These are phyloP conservation scores for Xylariaceae sp. DNA, from an alignment of 2,329 filamentous ascomycete genomes.

Conservation along the genomic window DNA sequence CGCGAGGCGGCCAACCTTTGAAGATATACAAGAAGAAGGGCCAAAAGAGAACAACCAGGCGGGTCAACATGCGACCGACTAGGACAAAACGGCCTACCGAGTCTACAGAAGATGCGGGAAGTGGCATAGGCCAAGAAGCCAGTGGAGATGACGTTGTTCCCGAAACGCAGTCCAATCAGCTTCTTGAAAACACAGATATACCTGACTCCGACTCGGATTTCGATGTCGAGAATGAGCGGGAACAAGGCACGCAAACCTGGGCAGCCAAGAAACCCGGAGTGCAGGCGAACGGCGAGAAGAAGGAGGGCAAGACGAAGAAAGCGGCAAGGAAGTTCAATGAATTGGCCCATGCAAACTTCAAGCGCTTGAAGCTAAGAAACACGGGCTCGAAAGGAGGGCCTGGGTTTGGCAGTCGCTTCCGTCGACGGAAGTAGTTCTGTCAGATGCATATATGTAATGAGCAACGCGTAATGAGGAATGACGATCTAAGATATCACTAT, in stretches of 20 bases:
- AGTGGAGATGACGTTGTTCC: slow-evolving; percentile 37
- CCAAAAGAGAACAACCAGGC: slow-evolving; percentile 71
- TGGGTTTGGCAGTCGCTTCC: slow-evolving; percentile 54
- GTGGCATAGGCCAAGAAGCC: slow-evolving; percentile 33
- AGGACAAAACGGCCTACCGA: slow-evolving; percentile 44
- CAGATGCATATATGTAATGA: slow-evolving; percentile 7
- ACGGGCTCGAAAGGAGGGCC: slow-evolving; percentile 59
- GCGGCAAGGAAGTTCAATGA: slow-evolving; percentile 59
- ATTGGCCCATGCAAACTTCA: slow-evolving; percentile 63
- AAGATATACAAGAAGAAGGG: slow-evolving; percentile 78
- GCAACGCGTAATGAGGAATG: slow-evolving; percentile 8
- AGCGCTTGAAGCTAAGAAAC: slow-evolving; percentile 60
- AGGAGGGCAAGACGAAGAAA: slow-evolving; percentile 47
- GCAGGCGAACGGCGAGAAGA: slow-evolving; percentile 27
- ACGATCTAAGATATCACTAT: too few relatives aligned
- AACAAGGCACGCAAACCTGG: slow-evolving; percentile 32
- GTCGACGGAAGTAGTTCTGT: slow-evolving; percentile 40
- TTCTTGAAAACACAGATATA: slow-evolving; percentile 29
- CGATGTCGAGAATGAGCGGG: slow-evolving; percentile 34
- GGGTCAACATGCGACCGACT: slow-evolving; percentile 59
- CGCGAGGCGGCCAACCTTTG: slow-evolving; percentile 55
- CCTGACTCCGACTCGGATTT: slow-evolving; percentile 37
- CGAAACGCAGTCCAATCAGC: slow-evolving; percentile 35
- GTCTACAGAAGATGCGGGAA: slow-evolving; percentile 29
- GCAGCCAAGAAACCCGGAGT: slow-evolving; percentile 25